These are phyloP conservation scores for Berberis thunbergii DNA, from an alignment of 164 flowering plant species.

Conservation along the genomic window DNA sequence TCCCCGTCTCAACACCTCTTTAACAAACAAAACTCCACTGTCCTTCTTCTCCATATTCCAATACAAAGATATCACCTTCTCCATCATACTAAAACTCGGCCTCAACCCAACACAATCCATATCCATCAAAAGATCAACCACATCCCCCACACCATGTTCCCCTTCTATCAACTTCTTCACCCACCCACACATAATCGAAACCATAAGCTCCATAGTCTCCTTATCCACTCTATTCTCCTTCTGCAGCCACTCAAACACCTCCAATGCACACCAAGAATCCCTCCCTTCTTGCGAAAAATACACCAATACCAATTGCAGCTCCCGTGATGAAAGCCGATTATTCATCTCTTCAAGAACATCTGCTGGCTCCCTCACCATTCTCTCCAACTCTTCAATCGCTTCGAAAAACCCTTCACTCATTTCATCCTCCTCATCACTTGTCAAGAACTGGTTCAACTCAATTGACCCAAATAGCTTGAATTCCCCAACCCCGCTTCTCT, in stretches of 20 bases:
- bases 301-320: conserved; percentile 73
- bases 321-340: conserved; percentile 56
- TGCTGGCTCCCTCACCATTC: conserved; percentile 82
- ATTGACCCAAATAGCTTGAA: conserved; percentile 37
- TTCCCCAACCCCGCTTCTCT: conserved; percentile 22
- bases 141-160: conserved; percentile 47
- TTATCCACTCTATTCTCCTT: conserved; percentile 80
- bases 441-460: conserved; percentile 43
- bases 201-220: conserved; percentile 96
- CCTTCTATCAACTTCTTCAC: conserved; percentile 64
- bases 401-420: conserved; percentile 74
- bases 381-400: conserved; percentile 83
- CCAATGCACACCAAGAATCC: conserved; percentile 94
- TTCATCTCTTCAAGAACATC: conserved; percentile 84
- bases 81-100: conserved; percentile 81
- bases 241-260: conserved; percentile 90
- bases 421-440: conserved; percentile 56
- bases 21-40: conserved; percentile 52
- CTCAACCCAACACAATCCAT: conserved; percentile 93
- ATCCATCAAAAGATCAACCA: conserved; percentile 74
- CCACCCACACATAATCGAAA: conserved; percentile 94
- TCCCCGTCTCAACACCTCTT: conserved; percentile 58
- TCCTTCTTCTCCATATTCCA: conserved; percentile 75
- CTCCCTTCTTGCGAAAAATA: conserved; percentile 90
- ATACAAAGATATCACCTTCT: conserved; percentile 79